Conservation (phyloP, 2,329 filamentous ascomycete species). For the Penicillium sp. region DNA sequence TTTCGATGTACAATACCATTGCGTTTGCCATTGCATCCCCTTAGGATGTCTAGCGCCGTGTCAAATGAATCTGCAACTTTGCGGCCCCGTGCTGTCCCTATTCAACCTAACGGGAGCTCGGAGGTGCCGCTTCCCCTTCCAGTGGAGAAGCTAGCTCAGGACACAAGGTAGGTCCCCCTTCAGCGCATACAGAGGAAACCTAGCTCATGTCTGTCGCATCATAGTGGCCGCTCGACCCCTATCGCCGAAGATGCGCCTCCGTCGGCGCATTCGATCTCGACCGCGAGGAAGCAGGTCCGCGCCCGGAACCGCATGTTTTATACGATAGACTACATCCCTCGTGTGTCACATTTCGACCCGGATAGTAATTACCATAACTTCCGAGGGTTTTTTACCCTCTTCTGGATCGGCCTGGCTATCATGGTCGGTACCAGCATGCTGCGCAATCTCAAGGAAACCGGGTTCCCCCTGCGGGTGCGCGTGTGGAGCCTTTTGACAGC, state of each 20-base stretch:
- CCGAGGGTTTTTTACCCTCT: conserved; percentile 94
- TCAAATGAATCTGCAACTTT: conserved; percentile 29
- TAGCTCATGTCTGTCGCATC: conserved; percentile 5
- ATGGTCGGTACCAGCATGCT: conserved; percentile 96
- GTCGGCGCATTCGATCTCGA: conserved; percentile 82
- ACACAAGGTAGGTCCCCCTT: conserved; percentile 36
- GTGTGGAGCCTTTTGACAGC: conserved; percentile 88
- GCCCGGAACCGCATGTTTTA: conserved; percentile 86
- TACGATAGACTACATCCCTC: conserved; percentile 84
- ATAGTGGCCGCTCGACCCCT: conserved; percentile 78
- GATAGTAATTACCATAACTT: conserved; percentile 91
- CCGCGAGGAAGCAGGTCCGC: conserved; percentile 78
- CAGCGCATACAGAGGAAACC: background rate
- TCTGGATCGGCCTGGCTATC: conserved; percentile 95
- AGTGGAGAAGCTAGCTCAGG: conserved; percentile 31
- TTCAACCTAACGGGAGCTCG: conserved; percentile 22
- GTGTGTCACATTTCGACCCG: conserved; percentile 94
- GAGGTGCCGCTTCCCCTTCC: conserved; percentile 26
- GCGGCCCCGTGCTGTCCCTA: conserved; percentile 37
- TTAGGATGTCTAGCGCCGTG: conserved; percentile 34
- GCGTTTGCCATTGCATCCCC: conserved; percentile 10
- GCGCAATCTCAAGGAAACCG: conserved; percentile 91
- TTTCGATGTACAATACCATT: conserved; percentile 20
- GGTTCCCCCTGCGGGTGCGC: conserved; percentile 77
- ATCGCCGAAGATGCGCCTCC: conserved; percentile 89